phyloP scores from a whole-genome alignment of 75 land plant genomes.

The Selaginella tamariscina region DNA sequence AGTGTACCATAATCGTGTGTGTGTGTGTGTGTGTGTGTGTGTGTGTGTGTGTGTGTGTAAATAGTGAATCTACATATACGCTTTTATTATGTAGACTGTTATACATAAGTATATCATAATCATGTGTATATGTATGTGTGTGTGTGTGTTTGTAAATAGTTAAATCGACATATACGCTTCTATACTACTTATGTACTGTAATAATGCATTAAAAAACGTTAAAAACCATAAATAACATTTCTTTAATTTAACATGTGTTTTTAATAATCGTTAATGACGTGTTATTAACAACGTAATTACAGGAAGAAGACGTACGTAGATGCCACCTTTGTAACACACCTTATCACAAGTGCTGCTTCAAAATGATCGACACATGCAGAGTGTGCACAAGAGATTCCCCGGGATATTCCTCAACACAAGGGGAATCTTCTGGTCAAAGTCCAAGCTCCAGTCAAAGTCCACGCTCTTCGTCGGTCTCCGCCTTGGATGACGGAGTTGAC shows the following conservation, averaged over 20 bases:
- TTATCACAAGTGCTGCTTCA: slow-evolving; percentile 56
- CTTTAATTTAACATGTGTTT: neutral
- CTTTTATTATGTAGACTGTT: no score
- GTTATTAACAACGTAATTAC: slow-evolving; percentile 12
- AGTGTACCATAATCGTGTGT: no score
- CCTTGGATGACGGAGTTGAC: neutral
- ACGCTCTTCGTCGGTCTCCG: neutral
- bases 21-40: no score
- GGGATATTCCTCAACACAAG: neutral
- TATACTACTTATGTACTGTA: neutral
- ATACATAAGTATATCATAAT: no score
- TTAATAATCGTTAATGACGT: slow-evolving; percentile 1
- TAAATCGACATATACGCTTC: no score
- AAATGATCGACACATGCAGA: slow-evolving; percentile 34
- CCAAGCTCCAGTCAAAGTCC: neutral
- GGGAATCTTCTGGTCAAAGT: no score
- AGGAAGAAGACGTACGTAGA: slow-evolving; percentile 45
- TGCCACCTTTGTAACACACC: slow-evolving; percentile 42
- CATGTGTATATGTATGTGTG: no score
- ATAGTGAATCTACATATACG: no score
- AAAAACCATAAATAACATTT: neutral
- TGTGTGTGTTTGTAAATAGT: no score
- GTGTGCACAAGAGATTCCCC: slow-evolving; percentile 25
- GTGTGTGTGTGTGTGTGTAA: no score
- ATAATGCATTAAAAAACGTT: neutral